These are phyloP conservation scores for Geosmithia morbida DNA, from an alignment of 2,329 filamentous ascomycete genomes.

Conservation along the genomic window DNA sequence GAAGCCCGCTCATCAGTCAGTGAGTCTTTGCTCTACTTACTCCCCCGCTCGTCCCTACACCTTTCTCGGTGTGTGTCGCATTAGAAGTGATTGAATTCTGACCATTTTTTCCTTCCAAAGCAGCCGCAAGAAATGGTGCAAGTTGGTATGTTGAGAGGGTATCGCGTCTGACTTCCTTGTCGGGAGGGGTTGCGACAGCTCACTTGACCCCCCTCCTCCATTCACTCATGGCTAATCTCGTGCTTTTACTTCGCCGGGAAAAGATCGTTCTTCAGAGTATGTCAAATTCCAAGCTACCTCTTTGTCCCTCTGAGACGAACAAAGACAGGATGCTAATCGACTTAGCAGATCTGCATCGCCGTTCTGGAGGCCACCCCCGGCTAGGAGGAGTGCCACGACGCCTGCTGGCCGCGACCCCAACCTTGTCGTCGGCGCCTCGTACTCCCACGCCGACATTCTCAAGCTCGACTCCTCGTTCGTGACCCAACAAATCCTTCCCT, in stretches of 20 bases:
- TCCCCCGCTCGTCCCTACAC: conserved; percentile 5
- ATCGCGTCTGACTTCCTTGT: neutral
- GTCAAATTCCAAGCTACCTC: neutral
- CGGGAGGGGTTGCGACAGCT: neutral
- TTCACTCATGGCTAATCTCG: conserved; percentile 5
- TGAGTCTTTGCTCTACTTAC: conserved; percentile 23
- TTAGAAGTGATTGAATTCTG: conserved; percentile 12
- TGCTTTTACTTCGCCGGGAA: conserved; percentile 1
- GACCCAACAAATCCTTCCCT: neutral
- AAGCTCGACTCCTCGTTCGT: conserved; percentile 70
- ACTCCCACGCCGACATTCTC: conserved; percentile 90
- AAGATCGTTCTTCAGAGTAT: conserved; percentile 1
- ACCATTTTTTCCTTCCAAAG: conserved; percentile 13
- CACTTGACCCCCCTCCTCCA: neutral
- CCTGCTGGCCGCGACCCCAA: conserved; percentile 39
- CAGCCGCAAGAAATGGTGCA: conserved; percentile 89
- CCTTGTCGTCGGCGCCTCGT: conserved; percentile 82
- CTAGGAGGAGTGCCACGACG: conserved; percentile 29
- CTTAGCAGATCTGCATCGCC: conserved; percentile 60
- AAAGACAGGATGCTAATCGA: neutral
- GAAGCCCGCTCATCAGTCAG: conserved; percentile 54
- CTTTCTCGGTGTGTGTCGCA: conserved; percentile 6
- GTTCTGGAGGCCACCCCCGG: conserved; percentile 60
- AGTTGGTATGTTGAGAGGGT: conserved; percentile 57
- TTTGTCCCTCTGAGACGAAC: neutral